Evolutionary conservation across 2,329 filamentous ascomycete species (phyloP).

Genomic region (Thielaviopsis ethacetica): DNA sequence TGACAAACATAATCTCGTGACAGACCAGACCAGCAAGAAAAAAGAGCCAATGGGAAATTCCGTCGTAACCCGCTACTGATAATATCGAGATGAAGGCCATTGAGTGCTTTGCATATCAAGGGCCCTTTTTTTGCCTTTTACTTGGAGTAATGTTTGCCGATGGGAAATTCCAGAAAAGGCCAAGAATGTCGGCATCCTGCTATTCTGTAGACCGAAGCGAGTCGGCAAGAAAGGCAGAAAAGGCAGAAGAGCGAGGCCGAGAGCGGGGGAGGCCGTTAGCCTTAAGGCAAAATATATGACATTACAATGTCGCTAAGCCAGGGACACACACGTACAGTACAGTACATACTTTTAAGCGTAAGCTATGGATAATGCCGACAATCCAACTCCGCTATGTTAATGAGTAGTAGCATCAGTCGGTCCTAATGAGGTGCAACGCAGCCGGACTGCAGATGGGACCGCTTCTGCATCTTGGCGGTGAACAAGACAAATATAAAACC

Average conservation of each 20-base stretch:
- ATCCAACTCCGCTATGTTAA: too few species aligned
- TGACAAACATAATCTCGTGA: too few species aligned
- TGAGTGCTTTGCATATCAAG: neutral
- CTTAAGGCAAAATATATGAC: neutral
- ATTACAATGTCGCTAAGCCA: too few species aligned
- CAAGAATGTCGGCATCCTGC: neutral
- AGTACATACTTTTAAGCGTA: too few species aligned
- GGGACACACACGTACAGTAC: too few species aligned
- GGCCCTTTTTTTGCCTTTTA: neutral
- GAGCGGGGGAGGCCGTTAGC: neutral
- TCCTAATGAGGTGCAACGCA: too few species aligned
- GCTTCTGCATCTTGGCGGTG: too few species aligned
- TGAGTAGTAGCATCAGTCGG: too few species aligned
- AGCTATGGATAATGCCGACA: too few species aligned
- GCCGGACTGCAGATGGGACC: too few species aligned
- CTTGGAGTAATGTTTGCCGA: neutral
- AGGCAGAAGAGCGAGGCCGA: conserved; percentile 8
- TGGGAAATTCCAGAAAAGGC: neutral
- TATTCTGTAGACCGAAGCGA: too few species aligned
- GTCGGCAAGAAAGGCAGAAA: neutral
- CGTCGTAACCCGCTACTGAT: neutral
- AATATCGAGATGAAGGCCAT: neutral
- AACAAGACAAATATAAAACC: too few species aligned
- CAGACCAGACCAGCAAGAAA: neutral
- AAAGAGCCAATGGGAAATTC: neutral